Base-by-base conservation (phyloP, 192 early-diverging fungal species). In the Linnemannia zychae region DNA sequence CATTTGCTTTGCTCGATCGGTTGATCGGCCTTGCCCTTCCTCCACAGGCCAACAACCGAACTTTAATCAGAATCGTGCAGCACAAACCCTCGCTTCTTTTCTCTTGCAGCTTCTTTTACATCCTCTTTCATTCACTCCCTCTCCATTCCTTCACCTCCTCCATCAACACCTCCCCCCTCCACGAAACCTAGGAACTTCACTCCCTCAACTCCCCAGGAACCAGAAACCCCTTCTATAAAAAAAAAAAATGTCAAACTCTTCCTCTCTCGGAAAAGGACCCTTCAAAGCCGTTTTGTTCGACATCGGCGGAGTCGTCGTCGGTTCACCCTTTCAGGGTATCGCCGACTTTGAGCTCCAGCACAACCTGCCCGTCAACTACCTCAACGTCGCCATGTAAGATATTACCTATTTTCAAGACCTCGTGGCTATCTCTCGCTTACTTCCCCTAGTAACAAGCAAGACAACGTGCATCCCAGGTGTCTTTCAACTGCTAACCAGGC, bases 271-370 rank as follows among this genome's bases (percentile, higher is more conserved):
- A 44, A 44, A 44, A 3, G 24, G 69, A 22, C 67, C 67, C 11
- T 90, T 84, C 87, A 93, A 92, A 81, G 95, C 95, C 1, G 93
- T 96, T 24, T 91, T 96, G 18, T 97, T 97, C 74, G 96, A 97
- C 86, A 93, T 97, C 48, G 96, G 96, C 69, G 96, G 96, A 40
- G 95, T 97, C 2, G 92, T 94, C 46, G 95, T 96, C 22, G 89
- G 93, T 50, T 95, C 94, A 47, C 96, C 96, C 34, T 92, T 97
- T 72, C 88, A 94, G 65, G 95, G 94, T 7, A 96, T 97, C 71
- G 88, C 91, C 24, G 82, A 83, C 34, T 97, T 91, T 72, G 96
- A 96, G 82, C 81, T 83, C 47, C 69, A 90, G 74, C 81, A 91
- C 76, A 87, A 86, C n/a, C 81, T 97, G 31, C 96, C 96, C 4